These are phyloP conservation scores for Peterozyma toletana DNA, from an alignment of 805 yeast genomes.

Conservation along the genomic window DNA sequence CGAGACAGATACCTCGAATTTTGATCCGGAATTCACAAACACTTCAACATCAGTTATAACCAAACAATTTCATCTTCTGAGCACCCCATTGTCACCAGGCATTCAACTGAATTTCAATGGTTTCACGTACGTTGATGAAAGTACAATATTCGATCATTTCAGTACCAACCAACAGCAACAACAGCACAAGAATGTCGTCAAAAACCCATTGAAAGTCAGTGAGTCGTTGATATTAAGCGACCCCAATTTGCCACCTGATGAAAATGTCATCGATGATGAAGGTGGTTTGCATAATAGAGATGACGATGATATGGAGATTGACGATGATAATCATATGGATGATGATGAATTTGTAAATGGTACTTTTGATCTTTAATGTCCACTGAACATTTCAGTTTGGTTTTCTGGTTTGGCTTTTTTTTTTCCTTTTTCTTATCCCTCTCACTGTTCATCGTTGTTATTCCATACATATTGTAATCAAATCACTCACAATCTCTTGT, in stretches of 20 bases:
- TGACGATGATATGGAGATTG: constrained; percentile 41
- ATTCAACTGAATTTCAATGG: constrained; percentile 96
- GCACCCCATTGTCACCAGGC: constrained; percentile 88
- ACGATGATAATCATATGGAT: constrained; percentile 38
- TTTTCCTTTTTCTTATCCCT: too few relatives aligned
- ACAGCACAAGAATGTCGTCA: constrained; percentile 17
- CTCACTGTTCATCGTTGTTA: too few relatives aligned
- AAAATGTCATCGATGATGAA: constrained; percentile 74
- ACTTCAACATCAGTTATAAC: constrained; percentile 80
- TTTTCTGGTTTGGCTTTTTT: neutral
- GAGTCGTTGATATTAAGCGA: constrained; percentile 77
- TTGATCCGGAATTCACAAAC: constrained; percentile 95
- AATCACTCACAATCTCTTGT: too few relatives aligned
- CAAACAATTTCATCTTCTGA: constrained; percentile 54
- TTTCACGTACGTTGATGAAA: constrained; percentile 92
- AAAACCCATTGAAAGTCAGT: constrained; percentile 32
- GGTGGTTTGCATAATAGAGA: constrained; percentile 34
- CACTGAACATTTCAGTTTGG: neutral
- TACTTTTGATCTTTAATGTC: constrained; percentile 64
- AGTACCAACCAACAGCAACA: constrained; percentile 9
- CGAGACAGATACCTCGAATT: constrained; percentile 93
- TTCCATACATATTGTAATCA: too few relatives aligned
- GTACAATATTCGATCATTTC: constrained; percentile 84
- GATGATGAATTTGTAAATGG: constrained; percentile 80
- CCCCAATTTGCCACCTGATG: constrained; percentile 76